These are phyloP conservation scores for Domatiomyces globalis DNA, from an alignment of 2,329 filamentous ascomycete genomes.

Conservation along the genomic window DNA sequence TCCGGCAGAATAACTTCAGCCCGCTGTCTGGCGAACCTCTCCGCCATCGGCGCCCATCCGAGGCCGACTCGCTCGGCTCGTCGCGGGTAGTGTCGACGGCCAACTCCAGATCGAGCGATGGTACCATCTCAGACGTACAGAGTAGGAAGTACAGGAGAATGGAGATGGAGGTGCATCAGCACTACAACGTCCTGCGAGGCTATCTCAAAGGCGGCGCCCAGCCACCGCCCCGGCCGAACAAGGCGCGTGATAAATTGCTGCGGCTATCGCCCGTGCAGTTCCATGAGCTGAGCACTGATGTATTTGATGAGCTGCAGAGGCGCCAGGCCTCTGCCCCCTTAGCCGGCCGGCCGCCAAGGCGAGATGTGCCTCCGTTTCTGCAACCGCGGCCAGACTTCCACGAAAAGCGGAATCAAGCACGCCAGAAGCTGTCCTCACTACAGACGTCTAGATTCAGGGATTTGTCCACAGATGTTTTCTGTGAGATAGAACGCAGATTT, in stretches of 20 bases:
- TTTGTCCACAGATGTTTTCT: slow-evolving; percentile 88
- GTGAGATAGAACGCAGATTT: slow-evolving; percentile 80
- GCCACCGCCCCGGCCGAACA: slow-evolving; percentile 44
- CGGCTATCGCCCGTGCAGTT: slow-evolving; percentile 85
- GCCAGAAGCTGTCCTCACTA: slow-evolving; percentile 83
- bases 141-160: slow-evolving; percentile 43
- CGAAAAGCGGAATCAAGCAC: slow-evolving; percentile 93
- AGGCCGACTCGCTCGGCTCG: slow-evolving; percentile 38
- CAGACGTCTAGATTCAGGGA: slow-evolving; percentile 78
- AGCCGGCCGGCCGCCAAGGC: slow-evolving; percentile 25
- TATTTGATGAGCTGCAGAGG: slow-evolving; percentile 85
- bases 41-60: slow-evolving; percentile 30
- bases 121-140: slow-evolving; percentile 53
- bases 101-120: slow-evolving; percentile 57
- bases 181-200: slow-evolving; percentile 65
- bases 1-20: slow-evolving; percentile 8
- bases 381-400: slow-evolving; percentile 82
- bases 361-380: slow-evolving; percentile 53
- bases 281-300: slow-evolving; percentile 92
- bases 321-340: slow-evolving; percentile 52
- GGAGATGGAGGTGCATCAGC: slow-evolving; percentile 62
- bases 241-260: slow-evolving; percentile 86
- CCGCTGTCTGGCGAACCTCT: slow-evolving; percentile 9
- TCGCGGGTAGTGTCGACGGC: slow-evolving; percentile 83
- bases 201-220: slow-evolving; percentile 44